Evolutionary conservation across 2,329 filamentous ascomycete species (phyloP).

Genomic region (Aspergillus luchuensis): DNA sequence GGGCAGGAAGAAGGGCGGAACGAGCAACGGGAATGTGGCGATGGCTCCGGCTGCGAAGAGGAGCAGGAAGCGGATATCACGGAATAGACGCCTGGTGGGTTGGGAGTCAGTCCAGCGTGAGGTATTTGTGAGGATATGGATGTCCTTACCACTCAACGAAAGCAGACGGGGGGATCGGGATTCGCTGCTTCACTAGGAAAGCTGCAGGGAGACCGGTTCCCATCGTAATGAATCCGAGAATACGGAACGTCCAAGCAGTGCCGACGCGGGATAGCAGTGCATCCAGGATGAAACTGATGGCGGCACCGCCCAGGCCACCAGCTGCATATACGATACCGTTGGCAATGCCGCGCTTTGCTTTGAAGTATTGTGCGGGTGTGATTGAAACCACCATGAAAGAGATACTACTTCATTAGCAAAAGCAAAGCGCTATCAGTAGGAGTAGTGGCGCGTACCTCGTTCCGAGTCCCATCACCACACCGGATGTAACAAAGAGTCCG

Average conservation of each 20-base stretch:
- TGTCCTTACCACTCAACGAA: conserved; percentile 54
- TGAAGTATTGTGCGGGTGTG: conserved; percentile 59
- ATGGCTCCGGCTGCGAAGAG: conserved; percentile 59
- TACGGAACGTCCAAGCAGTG: conserved; percentile 41
- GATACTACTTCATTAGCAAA: conserved; percentile 19
- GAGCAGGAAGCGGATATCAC: conserved; percentile 53
- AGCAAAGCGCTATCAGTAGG: neutral
- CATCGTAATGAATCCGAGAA: conserved; percentile 54
- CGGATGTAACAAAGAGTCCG: conserved; percentile 53
- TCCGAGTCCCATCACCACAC: conserved; percentile 52
- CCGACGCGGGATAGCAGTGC: conserved; percentile 44
- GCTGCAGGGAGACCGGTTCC: conserved; percentile 60
- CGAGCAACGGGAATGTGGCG: conserved; percentile 62
- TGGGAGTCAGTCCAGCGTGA: neutral
- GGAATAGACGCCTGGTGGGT: conserved; percentile 52
- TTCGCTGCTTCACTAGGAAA: conserved; percentile 48
- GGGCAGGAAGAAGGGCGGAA: conserved; percentile 64
- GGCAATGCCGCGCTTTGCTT: conserved; percentile 55
- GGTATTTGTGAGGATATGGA: too few relatives aligned
- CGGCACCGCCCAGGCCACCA: conserved; percentile 59
- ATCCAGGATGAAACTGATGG: conserved; percentile 55
- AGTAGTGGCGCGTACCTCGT: conserved; percentile 32
- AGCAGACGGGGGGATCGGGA: conserved; percentile 38
- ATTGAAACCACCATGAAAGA: conserved; percentile 53
- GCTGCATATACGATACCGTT: conserved; percentile 49